Conservation (phyloP, 106 monocot genomes). For the Platanthera guangdongensis region DNA sequence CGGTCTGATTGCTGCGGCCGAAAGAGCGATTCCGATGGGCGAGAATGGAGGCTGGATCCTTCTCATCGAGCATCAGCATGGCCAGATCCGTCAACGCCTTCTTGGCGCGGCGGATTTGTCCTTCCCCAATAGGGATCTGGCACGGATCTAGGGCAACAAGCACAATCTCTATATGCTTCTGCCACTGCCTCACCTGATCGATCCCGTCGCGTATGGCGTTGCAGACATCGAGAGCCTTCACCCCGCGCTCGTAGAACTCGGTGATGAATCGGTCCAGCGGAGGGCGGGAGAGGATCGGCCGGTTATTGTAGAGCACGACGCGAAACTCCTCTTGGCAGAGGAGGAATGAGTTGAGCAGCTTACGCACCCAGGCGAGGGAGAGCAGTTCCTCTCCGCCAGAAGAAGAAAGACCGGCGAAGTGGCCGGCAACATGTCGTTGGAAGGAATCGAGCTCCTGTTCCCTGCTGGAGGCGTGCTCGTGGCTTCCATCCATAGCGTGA, state of each 20-base stretch:
- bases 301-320: slow-evolving; percentile 20
- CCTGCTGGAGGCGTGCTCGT: slow-evolving; percentile 6
- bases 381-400: slow-evolving; percentile 15
- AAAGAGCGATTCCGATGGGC: slow-evolving; percentile 70
- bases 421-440: slow-evolving; percentile 44
- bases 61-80: slow-evolving; percentile 50
- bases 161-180: slow-evolving; percentile 40
- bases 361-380: slow-evolving; percentile 13
- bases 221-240: slow-evolving; percentile 65
- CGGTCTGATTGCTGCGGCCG: slow-evolving; percentile 16
- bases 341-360: slow-evolving; percentile 41
- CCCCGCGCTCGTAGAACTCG: slow-evolving; percentile 59
- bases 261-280: slow-evolving; percentile 34
- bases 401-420: slow-evolving; percentile 41
- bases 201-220: slow-evolving; percentile 47
- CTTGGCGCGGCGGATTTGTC: slow-evolving; percentile 64
- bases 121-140: slow-evolving; percentile 30
- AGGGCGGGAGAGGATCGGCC: slow-evolving; percentile 11
- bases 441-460: slow-evolving; percentile 47
- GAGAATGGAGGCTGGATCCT: slow-evolving; percentile 22
- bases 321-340: slow-evolving; percentile 56
- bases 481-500: slow-evolving; percentile 17
- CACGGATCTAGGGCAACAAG: slow-evolving; percentile 10
- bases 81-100: slow-evolving; percentile 70
- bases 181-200: slow-evolving; percentile 54